A percentile compares a stretch with the other conserved stretches of the same genome.
Conservation (phyloP, 176 grass and related monocot genomes). For the Poa annua region DNA sequence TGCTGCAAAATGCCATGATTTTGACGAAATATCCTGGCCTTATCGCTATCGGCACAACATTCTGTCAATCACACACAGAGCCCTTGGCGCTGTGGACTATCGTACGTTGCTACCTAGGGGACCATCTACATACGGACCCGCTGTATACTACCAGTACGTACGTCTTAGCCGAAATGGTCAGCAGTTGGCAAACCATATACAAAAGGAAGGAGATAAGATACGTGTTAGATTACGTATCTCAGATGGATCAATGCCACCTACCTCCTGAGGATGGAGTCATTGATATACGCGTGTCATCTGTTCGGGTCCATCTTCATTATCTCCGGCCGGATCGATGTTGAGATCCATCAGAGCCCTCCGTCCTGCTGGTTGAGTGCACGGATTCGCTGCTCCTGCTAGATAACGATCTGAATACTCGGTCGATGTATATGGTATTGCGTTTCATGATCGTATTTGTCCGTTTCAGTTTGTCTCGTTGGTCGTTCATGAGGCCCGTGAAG, state of each 20-base stretch:
- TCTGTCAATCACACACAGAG: not conserved
- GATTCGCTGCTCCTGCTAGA: not conserved
- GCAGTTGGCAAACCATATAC: not conserved
- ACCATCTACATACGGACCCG: constrained; percentile 9
- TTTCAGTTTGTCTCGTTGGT: not conserved
- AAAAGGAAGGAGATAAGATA: not conserved
- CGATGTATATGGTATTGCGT: not conserved
- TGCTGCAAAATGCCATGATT: not conserved
- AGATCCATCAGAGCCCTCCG: not conserved
- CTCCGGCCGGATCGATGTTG: not conserved
- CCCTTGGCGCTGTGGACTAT: not conserved
- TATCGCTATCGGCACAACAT: not conserved
- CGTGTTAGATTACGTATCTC: constrained; percentile 33
- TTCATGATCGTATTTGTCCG: not conserved
- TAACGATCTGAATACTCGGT: not conserved
- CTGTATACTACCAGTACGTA: no score
- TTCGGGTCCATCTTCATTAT: not conserved
- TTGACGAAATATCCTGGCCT: no score
- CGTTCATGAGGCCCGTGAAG: no score
- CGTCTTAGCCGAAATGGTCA: constrained; percentile 36
- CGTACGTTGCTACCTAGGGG: not conserved
- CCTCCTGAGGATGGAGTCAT: not conserved
- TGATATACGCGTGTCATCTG: not conserved
- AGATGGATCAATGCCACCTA: constrained; percentile 7
- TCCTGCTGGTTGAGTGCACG: not conserved